A percentile compares a stretch with the other conserved stretches of the same genome.
These are phyloP conservation scores for Mycocentrospora acerina DNA, from an alignment of 2,329 filamentous ascomycete genomes.

Conservation along the genomic window DNA sequence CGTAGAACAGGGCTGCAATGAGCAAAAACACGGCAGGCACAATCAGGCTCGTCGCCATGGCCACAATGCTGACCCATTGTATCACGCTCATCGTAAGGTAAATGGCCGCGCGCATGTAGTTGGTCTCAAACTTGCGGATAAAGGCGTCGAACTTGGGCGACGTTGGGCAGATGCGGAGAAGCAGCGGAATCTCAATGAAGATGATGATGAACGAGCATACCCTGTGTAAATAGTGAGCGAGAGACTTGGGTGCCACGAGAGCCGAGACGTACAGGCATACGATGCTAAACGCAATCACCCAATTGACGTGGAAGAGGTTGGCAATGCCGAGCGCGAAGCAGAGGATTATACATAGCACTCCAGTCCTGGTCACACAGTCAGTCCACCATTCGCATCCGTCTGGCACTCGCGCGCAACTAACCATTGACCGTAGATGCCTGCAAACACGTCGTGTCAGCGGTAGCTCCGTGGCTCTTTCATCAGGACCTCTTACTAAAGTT, in stretches of 20 bases:
- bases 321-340: slow-evolving; percentile 69
- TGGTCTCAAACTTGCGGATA: slow-evolving; percentile 90
- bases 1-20: slow-evolving; percentile 78
- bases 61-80: slow-evolving; percentile 79
- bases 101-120: slow-evolving; percentile 91
- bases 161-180: slow-evolving; percentile 96
- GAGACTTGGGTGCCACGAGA: not conserved
- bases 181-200: slow-evolving; percentile 76
- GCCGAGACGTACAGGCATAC: slow-evolving; percentile 49
- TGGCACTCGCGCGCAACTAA: slow-evolving; percentile 42
- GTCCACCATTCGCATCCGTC: not conserved
- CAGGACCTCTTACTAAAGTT: slow-evolving; percentile 61
- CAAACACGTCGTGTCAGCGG: slow-evolving; percentile 35
- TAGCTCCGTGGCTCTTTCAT: slow-evolving; percentile 9
- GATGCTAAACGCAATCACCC: slow-evolving; percentile 60
- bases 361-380: slow-evolving; percentile 46
- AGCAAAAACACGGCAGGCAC: slow-evolving; percentile 81
- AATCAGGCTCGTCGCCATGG: slow-evolving; percentile 69
- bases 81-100: slow-evolving; percentile 79
- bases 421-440: slow-evolving; percentile 71
- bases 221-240: slow-evolving; percentile 31
- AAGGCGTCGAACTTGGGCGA: slow-evolving; percentile 83
- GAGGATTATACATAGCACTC: slow-evolving; percentile 63
- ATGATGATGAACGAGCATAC: slow-evolving; percentile 52
- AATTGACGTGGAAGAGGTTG: slow-evolving; percentile 64